phyloP scores from a whole-genome alignment of 176 grass and related monocot genomes.

The Phoenix dactylifera region DNA sequence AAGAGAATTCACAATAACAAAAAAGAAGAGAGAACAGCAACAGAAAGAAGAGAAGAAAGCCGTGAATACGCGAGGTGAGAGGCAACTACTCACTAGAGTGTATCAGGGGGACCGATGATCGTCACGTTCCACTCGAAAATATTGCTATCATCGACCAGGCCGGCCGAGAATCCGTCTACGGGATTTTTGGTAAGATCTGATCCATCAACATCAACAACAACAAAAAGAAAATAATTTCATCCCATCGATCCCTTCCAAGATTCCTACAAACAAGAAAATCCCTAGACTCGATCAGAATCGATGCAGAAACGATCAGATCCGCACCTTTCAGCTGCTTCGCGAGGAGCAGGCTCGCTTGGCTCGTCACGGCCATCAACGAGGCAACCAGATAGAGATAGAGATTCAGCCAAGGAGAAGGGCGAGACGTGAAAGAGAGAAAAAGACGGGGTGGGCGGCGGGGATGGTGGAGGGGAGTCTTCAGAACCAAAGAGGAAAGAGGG shows the following conservation, averaged over 20 bases:
- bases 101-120: constrained; percentile 92
- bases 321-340: constrained; percentile 85
- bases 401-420: constrained; percentile 25
- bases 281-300: constrained; percentile 6
- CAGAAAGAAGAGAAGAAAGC: constrained; percentile 6
- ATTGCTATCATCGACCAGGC: constrained; percentile 81
- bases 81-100: constrained; percentile 67
- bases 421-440: neutral
- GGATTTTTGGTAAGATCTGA: constrained; percentile 82
- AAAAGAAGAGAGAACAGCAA: constrained; percentile 10
- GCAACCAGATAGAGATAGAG: constrained; percentile 53
- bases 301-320: constrained; percentile 28
- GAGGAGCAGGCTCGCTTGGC: constrained; percentile 78
- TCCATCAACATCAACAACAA: neutral
- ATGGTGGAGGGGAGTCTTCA: no score
- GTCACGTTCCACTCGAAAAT: constrained; percentile 92
- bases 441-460: no score
- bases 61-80: neutral
- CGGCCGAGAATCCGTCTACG: constrained; percentile 77
- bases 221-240: neutral
- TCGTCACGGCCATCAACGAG: constrained; percentile 50
- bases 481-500: no score
- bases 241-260: no score
- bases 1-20: neutral
- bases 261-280: neutral